Percentiles rank a stretch among this genome's conserved stretches.
Evolutionary conservation across 2,329 filamentous ascomycete genomes (phyloP).

Genomic region (Aureobasidium sp.): DNA sequence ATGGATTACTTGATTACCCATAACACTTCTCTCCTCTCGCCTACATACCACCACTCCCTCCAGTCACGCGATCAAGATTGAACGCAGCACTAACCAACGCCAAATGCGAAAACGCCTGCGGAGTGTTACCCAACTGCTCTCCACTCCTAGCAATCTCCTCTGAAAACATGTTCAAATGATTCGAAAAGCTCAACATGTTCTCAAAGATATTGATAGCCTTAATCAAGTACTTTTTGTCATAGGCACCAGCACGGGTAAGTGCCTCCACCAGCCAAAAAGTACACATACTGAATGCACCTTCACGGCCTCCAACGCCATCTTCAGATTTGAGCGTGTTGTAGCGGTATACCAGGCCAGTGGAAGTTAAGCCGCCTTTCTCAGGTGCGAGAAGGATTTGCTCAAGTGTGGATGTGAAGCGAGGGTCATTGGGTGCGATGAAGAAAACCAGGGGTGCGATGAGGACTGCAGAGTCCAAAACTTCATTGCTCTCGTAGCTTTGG

Average conservation of each 20-base stretch:
- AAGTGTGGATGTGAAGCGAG: constrained; percentile 63
- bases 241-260: constrained; percentile 50
- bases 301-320: constrained; percentile 64
- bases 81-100: constrained; percentile 70
- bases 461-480: constrained; percentile 64
- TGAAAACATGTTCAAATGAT: constrained; percentile 69
- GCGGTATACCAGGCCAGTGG: constrained; percentile 63
- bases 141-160: constrained; percentile 68
- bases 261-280: constrained; percentile 79
- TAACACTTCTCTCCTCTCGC: too few species aligned
- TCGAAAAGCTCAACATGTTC: constrained; percentile 68
- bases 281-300: constrained; percentile 73
- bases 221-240: constrained; percentile 55
- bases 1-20: too few species aligned
- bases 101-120: constrained; percentile 70
- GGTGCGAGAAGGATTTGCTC: constrained; percentile 62
- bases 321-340: constrained; percentile 62
- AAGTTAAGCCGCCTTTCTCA: constrained; percentile 64
- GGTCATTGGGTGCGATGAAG: constrained; percentile 70
- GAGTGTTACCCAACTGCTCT: constrained; percentile 71
- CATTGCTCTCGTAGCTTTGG: constrained; percentile 66
- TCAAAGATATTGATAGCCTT: constrained; percentile 61
- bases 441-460: constrained; percentile 71
- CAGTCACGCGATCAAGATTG: constrained; percentile 51
- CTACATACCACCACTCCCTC: constrained; percentile 5